Evolutionary conservation across 768 basidiomycete species (phyloP).

Genomic region (Asterophora parasitica): DNA sequence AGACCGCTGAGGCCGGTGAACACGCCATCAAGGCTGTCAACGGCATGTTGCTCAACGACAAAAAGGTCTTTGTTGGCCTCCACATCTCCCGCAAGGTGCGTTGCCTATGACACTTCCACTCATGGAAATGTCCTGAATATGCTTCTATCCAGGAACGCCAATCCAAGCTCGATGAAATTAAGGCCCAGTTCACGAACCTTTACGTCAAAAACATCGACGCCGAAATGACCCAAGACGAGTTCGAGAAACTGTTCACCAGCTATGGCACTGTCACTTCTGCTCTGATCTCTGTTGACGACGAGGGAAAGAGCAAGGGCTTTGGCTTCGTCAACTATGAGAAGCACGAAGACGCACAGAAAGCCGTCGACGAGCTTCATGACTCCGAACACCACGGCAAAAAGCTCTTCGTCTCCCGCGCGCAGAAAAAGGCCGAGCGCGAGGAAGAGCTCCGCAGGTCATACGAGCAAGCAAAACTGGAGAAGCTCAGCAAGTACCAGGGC

Average conservation of each 20-base stretch:
- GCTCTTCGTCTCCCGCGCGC: conserved; percentile 92
- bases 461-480: conserved; percentile 96
- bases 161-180: conserved; percentile 98
- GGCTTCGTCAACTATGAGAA: conserved; percentile 96
- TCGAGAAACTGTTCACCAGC: conserved; percentile 69
- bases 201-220: conserved; percentile 96
- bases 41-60: conserved; percentile 98
- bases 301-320: conserved; percentile 93
- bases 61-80: conserved; percentile 97
- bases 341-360: conserved; percentile 89
- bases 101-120: not conserved
- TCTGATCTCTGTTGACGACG: conserved; percentile 76
- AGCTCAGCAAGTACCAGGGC: conserved; percentile 95
- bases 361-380: conserved; percentile 89
- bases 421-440: conserved; percentile 98
- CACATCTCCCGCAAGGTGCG: conserved; percentile 93
- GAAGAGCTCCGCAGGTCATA: conserved; percentile 92
- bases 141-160: conserved; percentile 69
- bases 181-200: conserved; percentile 95
- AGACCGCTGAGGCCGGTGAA: conserved; percentile 94
- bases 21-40: conserved; percentile 98
- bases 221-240: conserved; percentile 81
- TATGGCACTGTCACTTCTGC: conserved; percentile 89
- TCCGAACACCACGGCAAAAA: conserved; percentile 79
- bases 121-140: not conserved